Evolutionary conservation across 176 grass and related monocot genomes (phyloP), one percentile per base, ranked within the genome.

Genomic region (Juncus inflexus): DNA sequence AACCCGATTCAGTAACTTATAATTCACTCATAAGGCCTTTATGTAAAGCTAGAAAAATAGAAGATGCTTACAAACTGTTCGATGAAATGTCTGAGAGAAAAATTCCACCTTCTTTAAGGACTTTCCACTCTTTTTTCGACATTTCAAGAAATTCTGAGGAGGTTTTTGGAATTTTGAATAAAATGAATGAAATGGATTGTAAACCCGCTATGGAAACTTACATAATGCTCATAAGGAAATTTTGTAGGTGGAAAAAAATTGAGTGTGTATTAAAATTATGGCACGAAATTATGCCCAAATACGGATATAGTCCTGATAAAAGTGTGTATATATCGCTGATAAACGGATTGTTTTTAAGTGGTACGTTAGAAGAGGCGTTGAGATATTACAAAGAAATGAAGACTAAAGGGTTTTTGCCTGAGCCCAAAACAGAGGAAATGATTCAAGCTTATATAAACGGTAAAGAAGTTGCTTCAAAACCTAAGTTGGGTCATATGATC

Each of bases 301-400:
- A 84, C 58, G 82, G 87, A 7, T 65, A 81, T 65, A 82, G 67
- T 49, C 85, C 80, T 58, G 92, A 97, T 61, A 73, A 79, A 54
- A 97, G 85, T 68, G 84, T 82, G 0, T 97, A 97, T 58, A 83
- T 89, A 74, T 81, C 85, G 5, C 71, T 91, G 69, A 79, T 89
- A 73, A 84, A 91, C 49, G 87, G 87, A 7, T 37, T 97, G 42
- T 97, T 89, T 77, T 52, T 97, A 67, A 86, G 82, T 52, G 88
- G 88, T 14, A 91, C 50, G 55, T 66, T 86, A 61, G 82, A 89
- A 61, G 82, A 88, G 54, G 77, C 83, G 4, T 75, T 69, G 15
- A 86, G 76, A 14, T 89, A 86, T 65, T 92, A 92, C 9, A 64
- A 80, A 57, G 88, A 89, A 64, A 91, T 99, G 88, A 89, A 86